Percentiles rank a stretch among this genome's conserved stretches.
These are phyloP conservation scores for Rubia occidens DNA, from an alignment of 305 asterid species.

Conservation along the genomic window DNA sequence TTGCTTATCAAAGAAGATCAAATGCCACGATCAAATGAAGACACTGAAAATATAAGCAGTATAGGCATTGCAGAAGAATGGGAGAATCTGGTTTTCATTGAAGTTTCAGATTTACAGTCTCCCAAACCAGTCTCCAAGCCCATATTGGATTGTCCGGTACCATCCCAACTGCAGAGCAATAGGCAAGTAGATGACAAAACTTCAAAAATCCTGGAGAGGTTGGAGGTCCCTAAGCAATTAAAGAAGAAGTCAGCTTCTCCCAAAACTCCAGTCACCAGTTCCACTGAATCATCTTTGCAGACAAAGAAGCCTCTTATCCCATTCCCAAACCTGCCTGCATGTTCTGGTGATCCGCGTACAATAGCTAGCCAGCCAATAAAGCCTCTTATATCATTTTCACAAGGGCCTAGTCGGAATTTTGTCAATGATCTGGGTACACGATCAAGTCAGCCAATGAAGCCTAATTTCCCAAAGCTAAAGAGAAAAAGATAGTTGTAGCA, in stretches of 20 bases:
- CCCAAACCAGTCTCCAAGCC: constrained; percentile 35
- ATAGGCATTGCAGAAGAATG: constrained; percentile 56
- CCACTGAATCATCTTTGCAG: constrained; percentile 31
- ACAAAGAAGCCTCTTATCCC: constrained; percentile 76
- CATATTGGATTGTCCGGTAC: constrained; percentile 30
- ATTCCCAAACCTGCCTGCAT: constrained; percentile 10
- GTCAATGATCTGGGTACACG: constrained; percentile 26
- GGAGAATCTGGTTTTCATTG: constrained; percentile 61
- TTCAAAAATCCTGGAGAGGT: constrained; percentile 79
- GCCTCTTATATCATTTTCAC: constrained; percentile 52
- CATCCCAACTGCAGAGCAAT: constrained; percentile 40
- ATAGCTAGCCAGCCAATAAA: constrained; percentile 33
- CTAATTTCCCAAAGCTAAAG: constrained; percentile 68
- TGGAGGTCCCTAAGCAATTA: constrained; percentile 64
- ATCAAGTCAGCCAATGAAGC: constrained; percentile 63
- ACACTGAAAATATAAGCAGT: constrained; percentile 22
- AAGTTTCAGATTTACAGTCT: constrained; percentile 39
- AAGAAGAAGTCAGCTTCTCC: constrained; percentile 64
- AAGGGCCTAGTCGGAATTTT: constrained; percentile 20
- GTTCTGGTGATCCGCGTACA: neutral
- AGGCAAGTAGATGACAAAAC: constrained; percentile 69
- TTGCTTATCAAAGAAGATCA: constrained; percentile 26
- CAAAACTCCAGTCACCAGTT: constrained; percentile 27
- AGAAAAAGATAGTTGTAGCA: constrained; percentile 39
- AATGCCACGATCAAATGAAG: constrained; percentile 22